Evolutionary conservation across 2,329 filamentous ascomycete genomes (phyloP), one percentile per base, ranked within the genome.

Genomic region (Orbilia javanica): DNA sequence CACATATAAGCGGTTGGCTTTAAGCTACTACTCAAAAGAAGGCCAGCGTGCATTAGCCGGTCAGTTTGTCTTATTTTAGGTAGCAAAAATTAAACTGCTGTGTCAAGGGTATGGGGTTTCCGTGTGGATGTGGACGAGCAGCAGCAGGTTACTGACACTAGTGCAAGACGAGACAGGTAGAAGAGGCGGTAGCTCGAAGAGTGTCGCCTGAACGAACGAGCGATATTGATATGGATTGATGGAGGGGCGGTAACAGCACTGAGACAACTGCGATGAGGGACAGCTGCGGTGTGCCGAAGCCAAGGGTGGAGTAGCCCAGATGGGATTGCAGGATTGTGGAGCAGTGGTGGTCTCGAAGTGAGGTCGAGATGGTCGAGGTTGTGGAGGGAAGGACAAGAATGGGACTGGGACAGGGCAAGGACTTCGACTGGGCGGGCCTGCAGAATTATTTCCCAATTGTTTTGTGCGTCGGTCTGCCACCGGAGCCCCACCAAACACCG

Each of bases 401-500:
- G 5, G 39, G 39, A 44, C 13, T 27, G 39, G 64, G 34, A n/a
- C n/a, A n/a, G n/a, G n/a, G n/a, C n/a, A n/a, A n/a, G n/a, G n/a
- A n/a, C n/a, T n/a, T 25, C 39, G 39, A 57, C 25, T 44, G 48
- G 31, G 20, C 46, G 8, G 57, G 57, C 29, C 60, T 63, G 67
- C 50, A 73, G 60, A 69, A 77, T 65, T 69, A 64, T 65, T 77
- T n/a, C 34, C 11, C 48, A 44, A 18, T 39, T 63, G 57, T 66
- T 62, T 44, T 67, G 72, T 65, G 46, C 65, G 68, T 76, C 72
- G 72, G 48, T 64, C 46, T 18, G 55, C 60, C 48, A 62, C 44
- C 15, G 42, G 65, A 64, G 60, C 73, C 73, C 73, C 73, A 77
- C 73, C 73, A 77, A 74, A 77, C 73, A 60, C 55, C 55, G 34